phyloP scores from a whole-genome alignment of 2,329 filamentous ascomycete genomes.

The Sporothrix humicola region DNA sequence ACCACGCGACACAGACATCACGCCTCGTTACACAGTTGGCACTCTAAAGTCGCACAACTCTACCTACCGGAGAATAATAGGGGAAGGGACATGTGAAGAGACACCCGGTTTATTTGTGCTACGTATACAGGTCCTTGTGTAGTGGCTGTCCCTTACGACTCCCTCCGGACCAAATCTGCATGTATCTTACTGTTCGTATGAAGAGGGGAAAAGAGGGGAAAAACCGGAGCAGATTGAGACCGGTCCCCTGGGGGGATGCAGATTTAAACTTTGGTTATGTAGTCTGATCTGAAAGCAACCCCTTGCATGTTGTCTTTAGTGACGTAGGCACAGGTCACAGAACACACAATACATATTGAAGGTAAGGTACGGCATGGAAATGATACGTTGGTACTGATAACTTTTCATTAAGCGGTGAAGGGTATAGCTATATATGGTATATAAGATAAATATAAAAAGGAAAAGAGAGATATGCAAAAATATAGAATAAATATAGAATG shows the following conservation, averaged over 20 bases:
- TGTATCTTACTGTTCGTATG: neutral
- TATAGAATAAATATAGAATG: conserved; percentile 16
- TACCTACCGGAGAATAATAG: neutral
- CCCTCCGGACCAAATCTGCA: neutral
- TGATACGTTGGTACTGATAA: neutral
- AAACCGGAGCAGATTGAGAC: neutral
- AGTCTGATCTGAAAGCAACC: neutral
- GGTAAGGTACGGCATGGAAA: neutral
- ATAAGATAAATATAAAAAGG: neutral
- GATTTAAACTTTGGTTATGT: conserved; percentile 16
- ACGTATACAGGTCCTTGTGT: neutral
- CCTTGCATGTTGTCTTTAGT: neutral
- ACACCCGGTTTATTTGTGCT: conserved; percentile 5
- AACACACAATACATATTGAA: neutral
- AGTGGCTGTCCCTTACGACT: neutral
- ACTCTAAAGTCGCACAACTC: neutral
- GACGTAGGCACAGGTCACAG: neutral
- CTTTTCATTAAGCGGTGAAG: conserved; percentile 15
- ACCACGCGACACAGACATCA: conserved; percentile 16
- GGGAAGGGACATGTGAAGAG: neutral
- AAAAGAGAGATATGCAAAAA: neutral
- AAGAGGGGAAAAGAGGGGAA: neutral
- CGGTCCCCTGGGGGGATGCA: neutral
- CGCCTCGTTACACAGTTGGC: neutral
- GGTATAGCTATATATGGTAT: neutral